A percentile compares a stretch with the other conserved stretches of the same genome.
phyloP scores from a whole-genome alignment of 495 filamentous ascomycete genomes.

The Annulohypoxylon maeteangense region DNA sequence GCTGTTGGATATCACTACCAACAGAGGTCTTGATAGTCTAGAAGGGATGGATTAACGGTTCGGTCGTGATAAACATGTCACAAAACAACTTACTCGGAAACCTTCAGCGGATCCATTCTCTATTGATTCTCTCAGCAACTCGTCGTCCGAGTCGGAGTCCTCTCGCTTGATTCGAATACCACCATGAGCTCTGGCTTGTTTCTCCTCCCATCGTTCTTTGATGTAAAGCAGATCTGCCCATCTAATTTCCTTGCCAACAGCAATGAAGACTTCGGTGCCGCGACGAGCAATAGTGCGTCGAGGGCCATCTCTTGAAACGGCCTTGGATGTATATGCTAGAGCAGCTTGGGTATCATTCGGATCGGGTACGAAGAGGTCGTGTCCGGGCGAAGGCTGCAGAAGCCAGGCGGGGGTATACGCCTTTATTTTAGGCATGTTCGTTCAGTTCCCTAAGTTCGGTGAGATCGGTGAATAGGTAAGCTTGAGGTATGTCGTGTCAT shows the following conservation, averaged over 20 bases:
- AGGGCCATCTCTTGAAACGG: constrained; percentile 62
- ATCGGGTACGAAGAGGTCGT: constrained; percentile 70
- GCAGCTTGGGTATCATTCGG: constrained; percentile 43
- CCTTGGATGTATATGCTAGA: constrained; percentile 49
- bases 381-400: constrained; percentile 75
- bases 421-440: constrained; percentile 79
- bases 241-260: constrained; percentile 84
- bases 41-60: constrained; percentile 31
- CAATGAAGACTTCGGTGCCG: constrained; percentile 83
- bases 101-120: constrained; percentile 50
- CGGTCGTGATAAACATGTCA: constrained; percentile 16
- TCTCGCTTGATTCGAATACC: constrained; percentile 48
- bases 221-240: constrained; percentile 82
- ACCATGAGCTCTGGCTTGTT: constrained; percentile 47
- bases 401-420: constrained; percentile 88
- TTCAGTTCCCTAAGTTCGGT: background rate
- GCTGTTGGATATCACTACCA: constrained; percentile 78
- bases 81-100: constrained; percentile 56
- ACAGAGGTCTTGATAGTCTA: constrained; percentile 78
- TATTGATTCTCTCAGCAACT: constrained; percentile 46
- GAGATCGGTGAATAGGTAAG: no score
- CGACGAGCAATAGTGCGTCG: constrained; percentile 75
- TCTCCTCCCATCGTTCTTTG: constrained; percentile 75
- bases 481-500: constrained; percentile 17
- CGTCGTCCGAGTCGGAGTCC: constrained; percentile 46